Conservation (phyloP, 164 flowering plant species). For the Tetracentron sinense region DNA sequence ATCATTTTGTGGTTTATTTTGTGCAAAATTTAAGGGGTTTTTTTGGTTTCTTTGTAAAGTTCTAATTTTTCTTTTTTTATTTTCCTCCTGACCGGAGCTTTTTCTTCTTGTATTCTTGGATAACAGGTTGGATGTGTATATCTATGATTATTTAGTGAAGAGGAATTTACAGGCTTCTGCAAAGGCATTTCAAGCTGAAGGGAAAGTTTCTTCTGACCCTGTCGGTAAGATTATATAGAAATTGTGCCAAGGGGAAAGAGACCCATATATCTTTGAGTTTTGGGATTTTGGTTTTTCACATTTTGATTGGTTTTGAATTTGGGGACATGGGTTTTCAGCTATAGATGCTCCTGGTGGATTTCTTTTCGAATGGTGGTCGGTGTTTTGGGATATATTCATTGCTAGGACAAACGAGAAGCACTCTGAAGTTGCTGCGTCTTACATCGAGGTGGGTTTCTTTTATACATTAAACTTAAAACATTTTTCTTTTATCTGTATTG, state of each 20-base stretch:
- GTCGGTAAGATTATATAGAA: conserved; percentile 46
- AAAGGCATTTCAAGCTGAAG: conserved; percentile 70
- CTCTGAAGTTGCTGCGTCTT: conserved; percentile 66
- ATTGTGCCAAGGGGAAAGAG: background rate
- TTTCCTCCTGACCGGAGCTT: background rate
- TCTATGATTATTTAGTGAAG: conserved; percentile 71
- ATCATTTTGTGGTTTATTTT: no score
- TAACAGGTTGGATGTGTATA: conserved; percentile 75
- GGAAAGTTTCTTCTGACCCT: conserved; percentile 62
- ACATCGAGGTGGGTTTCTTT: conserved; percentile 50
- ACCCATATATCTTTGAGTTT: background rate
- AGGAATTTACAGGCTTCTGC: conserved; percentile 64
- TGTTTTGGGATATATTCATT: conserved; percentile 83
- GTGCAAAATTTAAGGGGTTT: no score
- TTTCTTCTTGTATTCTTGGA: conserved; percentile 6
- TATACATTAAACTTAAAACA: no score
- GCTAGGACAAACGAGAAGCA: conserved; percentile 72
- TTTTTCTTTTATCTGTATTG: no score
- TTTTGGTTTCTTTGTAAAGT: no score
- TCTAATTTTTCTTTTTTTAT: background rate
- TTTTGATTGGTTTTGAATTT: background rate
- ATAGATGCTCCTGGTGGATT: conserved; percentile 90
- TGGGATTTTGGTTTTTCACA: background rate
- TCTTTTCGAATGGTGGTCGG: conserved; percentile 92
- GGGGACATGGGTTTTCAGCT: conserved; percentile 34